phyloP scores from a whole-genome alignment of 2,329 filamentous ascomycete species.

The Cladosporium oxysporum region DNA sequence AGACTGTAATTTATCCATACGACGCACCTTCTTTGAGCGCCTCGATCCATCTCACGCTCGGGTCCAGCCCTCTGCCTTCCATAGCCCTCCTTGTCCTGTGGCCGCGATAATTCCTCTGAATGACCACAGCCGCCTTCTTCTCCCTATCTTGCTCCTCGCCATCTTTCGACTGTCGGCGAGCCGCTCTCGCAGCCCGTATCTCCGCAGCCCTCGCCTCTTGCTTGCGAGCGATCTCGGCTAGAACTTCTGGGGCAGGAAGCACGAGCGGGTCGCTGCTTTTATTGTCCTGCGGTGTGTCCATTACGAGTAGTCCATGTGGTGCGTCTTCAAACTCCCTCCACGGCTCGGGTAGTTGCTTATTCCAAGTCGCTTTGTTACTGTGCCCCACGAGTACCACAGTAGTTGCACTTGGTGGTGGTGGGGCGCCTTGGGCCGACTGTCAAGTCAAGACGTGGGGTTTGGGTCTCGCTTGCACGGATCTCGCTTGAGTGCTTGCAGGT shows the following conservation, averaged over 20 bases:
- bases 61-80: slow-evolving; percentile 66
- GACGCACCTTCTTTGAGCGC: slow-evolving; percentile 24
- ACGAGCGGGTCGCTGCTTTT: slow-evolving; percentile 25
- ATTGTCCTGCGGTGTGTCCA: slow-evolving; percentile 19
- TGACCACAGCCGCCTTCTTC: slow-evolving; percentile 36
- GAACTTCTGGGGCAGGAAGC: slow-evolving; percentile 36
- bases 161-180: slow-evolving; percentile 8
- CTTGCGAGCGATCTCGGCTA: slow-evolving; percentile 38
- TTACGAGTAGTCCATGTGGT: slow-evolving; percentile 2
- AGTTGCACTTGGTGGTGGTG: neutral
- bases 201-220: slow-evolving; percentile 34
- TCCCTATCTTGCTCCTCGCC: slow-evolving; percentile 8
- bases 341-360: slow-evolving; percentile 18
- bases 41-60: slow-evolving; percentile 70
- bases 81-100: slow-evolving; percentile 73
- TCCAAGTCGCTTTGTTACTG: slow-evolving; percentile 2
- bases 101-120: slow-evolving; percentile 69
- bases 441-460: slow-evolving; percentile 6
- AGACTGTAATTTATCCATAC: neutral
- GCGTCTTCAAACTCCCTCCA: neutral
- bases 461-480: neutral
- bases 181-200: slow-evolving; percentile 4
- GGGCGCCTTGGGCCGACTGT: neutral
- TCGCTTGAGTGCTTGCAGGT: slow-evolving; percentile 7
- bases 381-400: slow-evolving; percentile 12